Conservation (phyloP, 441 rosid genomes). For the Aleurites moluccanus region DNA sequence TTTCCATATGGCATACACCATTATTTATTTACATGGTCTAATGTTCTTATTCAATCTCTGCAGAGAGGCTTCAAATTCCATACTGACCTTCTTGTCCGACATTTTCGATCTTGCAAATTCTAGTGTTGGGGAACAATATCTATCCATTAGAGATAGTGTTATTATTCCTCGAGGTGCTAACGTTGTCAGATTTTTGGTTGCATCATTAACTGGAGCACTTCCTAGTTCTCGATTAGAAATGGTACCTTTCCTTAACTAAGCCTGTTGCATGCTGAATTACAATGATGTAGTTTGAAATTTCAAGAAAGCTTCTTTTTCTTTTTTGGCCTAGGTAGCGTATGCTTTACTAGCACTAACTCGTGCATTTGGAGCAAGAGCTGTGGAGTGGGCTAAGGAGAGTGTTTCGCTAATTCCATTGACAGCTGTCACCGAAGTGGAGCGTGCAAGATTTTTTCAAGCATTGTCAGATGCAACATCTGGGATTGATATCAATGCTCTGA, state of each 20-base stretch:
- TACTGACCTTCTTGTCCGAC: constrained; percentile 91
- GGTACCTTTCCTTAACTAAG: constrained; percentile 37
- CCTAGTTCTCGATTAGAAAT: constrained; percentile 93
- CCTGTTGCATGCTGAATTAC: neutral
- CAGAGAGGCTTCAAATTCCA: constrained; percentile 97
- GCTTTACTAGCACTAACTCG: constrained; percentile 74
- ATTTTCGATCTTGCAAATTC: constrained; percentile 80
- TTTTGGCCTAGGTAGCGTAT: constrained; percentile 59
- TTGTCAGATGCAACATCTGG: constrained; percentile 78
- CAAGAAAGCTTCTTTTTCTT: neutral
- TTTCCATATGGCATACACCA: constrained; percentile 12
- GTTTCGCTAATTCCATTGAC: constrained; percentile 71
- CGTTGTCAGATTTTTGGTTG: constrained; percentile 73
- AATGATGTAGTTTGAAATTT: neutral
- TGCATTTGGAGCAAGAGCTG: constrained; percentile 57
- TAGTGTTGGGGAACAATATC: constrained; percentile 57
- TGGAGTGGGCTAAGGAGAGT: constrained; percentile 80
- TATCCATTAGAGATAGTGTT: constrained; percentile 64
- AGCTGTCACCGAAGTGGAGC: constrained; percentile 74
- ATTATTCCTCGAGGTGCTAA: constrained; percentile 85
- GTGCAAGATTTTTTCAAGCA: constrained; percentile 65
- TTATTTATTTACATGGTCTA: neutral
- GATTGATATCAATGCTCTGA: constrained; percentile 56
- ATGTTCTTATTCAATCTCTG: constrained; percentile 22
- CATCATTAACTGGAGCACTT: constrained; percentile 93